Conservation (phyloP, 495 filamentous ascomycete genomes). For the Sphaerosporella brunnea region DNA sequence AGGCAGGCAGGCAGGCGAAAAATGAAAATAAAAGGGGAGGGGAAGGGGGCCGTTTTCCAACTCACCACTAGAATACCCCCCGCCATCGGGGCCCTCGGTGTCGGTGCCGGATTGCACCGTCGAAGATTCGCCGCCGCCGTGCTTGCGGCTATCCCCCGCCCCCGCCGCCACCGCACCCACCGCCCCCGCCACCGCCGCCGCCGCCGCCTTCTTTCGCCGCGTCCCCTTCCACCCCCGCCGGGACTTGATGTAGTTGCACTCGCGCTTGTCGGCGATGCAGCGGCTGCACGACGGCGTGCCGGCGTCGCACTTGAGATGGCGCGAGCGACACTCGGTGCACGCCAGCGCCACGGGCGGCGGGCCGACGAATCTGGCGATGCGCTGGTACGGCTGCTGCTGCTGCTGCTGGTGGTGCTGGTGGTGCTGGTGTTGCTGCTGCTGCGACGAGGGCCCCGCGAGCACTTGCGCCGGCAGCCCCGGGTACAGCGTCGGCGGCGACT, state of each 20-base stretch:
- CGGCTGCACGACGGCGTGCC: constrained; percentile 31
- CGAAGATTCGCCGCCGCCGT: constrained; percentile 1
- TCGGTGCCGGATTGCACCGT: not conserved
- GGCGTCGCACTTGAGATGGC: constrained; percentile 41
- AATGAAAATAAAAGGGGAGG: constrained; percentile 6
- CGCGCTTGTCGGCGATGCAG: constrained; percentile 29
- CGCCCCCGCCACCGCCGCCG: constrained; percentile 14
- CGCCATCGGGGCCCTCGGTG: constrained; percentile 3
- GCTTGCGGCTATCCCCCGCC: constrained; percentile 3
- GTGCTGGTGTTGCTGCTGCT: constrained; percentile 10
- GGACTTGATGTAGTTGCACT: constrained; percentile 35
- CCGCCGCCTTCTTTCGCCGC: constrained; percentile 28
- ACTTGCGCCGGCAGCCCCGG: not conserved
- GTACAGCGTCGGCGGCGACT: constrained; percentile 3
- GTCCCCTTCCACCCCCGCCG: constrained; percentile 34
- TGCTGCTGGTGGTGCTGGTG: constrained; percentile 1
- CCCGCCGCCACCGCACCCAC: constrained; percentile 4
- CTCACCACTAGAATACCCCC: constrained; percentile 4
- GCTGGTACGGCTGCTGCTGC: constrained; percentile 23
- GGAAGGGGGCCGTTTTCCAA: constrained; percentile 2
- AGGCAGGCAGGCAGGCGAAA: not conserved
- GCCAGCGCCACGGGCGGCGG: constrained; percentile 32
- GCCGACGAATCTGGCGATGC: constrained; percentile 20
- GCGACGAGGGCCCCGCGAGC: constrained; percentile 1
- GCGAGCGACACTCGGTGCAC: constrained; percentile 38